phyloP scores from a whole-genome alignment of 345 rosid species.

The Heritiera fomes region DNA sequence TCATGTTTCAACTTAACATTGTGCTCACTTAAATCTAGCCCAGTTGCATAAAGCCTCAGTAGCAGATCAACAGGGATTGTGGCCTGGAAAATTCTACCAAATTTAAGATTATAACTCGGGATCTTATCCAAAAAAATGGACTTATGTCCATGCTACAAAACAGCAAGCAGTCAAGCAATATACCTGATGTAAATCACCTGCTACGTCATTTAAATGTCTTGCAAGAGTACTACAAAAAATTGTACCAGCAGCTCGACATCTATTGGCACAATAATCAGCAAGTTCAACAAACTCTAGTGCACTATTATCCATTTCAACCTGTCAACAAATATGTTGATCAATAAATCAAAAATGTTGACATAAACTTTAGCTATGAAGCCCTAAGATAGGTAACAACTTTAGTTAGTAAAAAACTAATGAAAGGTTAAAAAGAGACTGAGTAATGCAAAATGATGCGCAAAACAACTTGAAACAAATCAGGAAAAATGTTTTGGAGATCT shows the following conservation, averaged over 20 bases:
- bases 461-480: background rate
- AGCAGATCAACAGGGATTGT: slow-evolving; percentile 48
- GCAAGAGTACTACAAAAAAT: slow-evolving; percentile 50
- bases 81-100: slow-evolving; percentile 50
- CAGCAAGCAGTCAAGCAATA: slow-evolving; percentile 27
- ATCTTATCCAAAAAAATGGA: slow-evolving; percentile 25
- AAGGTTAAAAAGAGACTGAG: background rate
- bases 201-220: slow-evolving; percentile 44
- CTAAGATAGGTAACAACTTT: background rate
- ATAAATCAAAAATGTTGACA: background rate
- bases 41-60: slow-evolving; percentile 69
- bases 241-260: slow-evolving; percentile 51
- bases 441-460: background rate
- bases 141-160: slow-evolving; percentile 12
- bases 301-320: slow-evolving; percentile 50
- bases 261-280: slow-evolving; percentile 68
- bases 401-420: background rate
- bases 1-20: slow-evolving; percentile 33
- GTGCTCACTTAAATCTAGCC: slow-evolving; percentile 43
- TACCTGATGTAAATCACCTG: slow-evolving; percentile 56
- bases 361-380: background rate
- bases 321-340: slow-evolving; percentile 24
- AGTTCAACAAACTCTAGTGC: slow-evolving; percentile 57
- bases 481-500: background rate
- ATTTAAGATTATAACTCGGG: slow-evolving; percentile 24